Evolutionary conservation across 129 eudicot species (phyloP).

Genomic region (Tagetes erecta): DNA sequence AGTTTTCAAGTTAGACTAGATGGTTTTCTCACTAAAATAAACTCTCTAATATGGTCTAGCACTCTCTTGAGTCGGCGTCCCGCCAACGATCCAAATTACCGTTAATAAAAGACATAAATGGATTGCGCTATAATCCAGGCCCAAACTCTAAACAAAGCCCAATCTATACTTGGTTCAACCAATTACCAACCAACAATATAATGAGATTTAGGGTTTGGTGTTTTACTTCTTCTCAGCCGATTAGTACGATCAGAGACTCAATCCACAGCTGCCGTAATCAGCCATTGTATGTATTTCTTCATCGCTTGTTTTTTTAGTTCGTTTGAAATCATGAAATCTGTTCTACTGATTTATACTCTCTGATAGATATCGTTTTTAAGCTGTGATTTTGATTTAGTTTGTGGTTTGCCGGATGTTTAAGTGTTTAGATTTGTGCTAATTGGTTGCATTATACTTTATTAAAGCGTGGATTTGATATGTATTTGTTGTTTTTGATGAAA

Average conservation of each 20-base stretch:
- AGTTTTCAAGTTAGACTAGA: too few species aligned
- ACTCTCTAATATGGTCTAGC: too few species aligned
- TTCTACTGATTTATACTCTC: not conserved
- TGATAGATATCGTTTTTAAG: not conserved
- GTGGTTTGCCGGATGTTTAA: not conserved
- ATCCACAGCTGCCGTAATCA: slow-evolving; percentile 15
- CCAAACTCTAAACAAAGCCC: slow-evolving; percentile 9
- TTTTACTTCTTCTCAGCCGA: slow-evolving; percentile 22
- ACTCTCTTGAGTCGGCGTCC: too few species aligned
- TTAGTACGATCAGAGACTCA: not conserved
- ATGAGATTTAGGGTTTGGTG: slow-evolving; percentile 19
- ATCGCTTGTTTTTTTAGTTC: not conserved
- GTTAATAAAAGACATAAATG: not conserved
- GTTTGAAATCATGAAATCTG: not conserved
- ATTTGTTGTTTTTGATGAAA: not conserved
- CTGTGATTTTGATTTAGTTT: not conserved
- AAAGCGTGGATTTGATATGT: not conserved
- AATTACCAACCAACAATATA: not conserved
- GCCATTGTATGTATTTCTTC: slow-evolving; percentile 18
- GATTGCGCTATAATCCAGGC: not conserved
- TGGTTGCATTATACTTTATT: not conserved
- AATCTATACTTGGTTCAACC: not conserved
- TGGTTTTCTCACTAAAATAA: too few species aligned
- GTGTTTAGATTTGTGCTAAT: slow-evolving; percentile 4
- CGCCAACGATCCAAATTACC: too few species aligned